Evolutionary conservation across 1,284 basidiomycete genomes (phyloP), one percentile per base, ranked within the genome.

Genomic region (Heterobasidion occidentale): DNA sequence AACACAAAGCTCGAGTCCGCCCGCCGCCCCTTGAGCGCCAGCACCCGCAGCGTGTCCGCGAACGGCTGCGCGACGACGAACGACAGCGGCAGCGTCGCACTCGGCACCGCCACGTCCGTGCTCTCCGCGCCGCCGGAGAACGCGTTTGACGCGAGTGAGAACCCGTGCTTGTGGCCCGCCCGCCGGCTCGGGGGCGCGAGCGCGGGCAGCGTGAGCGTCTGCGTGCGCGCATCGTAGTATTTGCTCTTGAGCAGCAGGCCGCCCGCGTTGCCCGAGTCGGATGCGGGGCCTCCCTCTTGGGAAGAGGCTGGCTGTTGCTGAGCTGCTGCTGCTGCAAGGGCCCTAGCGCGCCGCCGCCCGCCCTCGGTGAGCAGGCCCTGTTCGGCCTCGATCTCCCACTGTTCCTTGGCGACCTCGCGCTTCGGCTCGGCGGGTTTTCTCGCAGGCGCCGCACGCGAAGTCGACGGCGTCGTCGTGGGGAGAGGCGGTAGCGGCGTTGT

Each of bases 341-440:
- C 83, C 58, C 86, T 73, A 14, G 84, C 83, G 46, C 84, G 78
- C 51, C 87, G 71, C 56, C 77, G 78, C 11, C 83, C 86, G 15
- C 85, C 87, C 59, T 88, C 87, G 5, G 86, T 88, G 46, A 85
- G 65, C 47, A 90, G 64, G 0, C 86, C 86, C 60, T 81, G 81
- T 61, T 90, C 86, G 1, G 84, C 86, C 60, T 90, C 88, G 34
- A 88, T 77, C 63, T 90, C 88, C 88, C 88, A 90, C 35, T 75
- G 65, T 63, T 90, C 88, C 64, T 86, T 89, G 33, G 76, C 67
- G 1, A 77, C 66, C 42, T 71, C 74, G 54, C 71, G 70, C 46
- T 65, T 65, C 46, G 64, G 46, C 36, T 53, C 57, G 3, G 61
- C 55, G 53, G 58, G 64, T 33, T 50, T 47, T 38, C n/a, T 38